phyloP scores from a whole-genome alignment of 1,139 yeast genomes.

The Hanseniaspora sp. region DNA sequence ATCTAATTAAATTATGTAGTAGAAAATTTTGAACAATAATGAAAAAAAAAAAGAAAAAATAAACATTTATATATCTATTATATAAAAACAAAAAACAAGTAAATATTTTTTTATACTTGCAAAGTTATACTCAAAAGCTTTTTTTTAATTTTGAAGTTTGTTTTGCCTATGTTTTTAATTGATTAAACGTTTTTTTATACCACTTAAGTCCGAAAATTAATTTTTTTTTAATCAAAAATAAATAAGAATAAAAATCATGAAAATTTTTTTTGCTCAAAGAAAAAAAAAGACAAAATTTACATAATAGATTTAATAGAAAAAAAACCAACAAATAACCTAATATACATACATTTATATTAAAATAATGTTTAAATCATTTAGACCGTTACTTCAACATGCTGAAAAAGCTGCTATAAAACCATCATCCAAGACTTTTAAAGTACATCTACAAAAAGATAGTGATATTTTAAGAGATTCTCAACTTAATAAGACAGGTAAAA shows the following conservation, averaged over 20 bases:
- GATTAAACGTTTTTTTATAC: no score
- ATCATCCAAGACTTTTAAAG: background rate
- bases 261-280: no score
- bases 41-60: background rate
- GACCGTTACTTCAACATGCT: conserved; percentile 5
- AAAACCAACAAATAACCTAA: background rate
- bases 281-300: no score
- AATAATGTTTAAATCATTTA: conserved; percentile 11
- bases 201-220: no score
- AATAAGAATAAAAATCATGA: no score
- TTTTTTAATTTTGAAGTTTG: no score
- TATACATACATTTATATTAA: background rate
- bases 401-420: background rate
- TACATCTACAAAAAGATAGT: conserved; percentile 4
- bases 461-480: background rate
- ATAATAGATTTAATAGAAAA: background rate
- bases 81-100: no score
- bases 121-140: no score
- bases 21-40: background rate
- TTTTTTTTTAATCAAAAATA: no score
- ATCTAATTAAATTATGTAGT: background rate
- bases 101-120: no score
- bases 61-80: no score
- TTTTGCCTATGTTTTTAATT: no score
- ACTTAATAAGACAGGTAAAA: background rate